These are phyloP conservation scores for Cordyceps cateniannulata DNA, from an alignment of 2,329 filamentous ascomycete genomes.

Conservation along the genomic window DNA sequence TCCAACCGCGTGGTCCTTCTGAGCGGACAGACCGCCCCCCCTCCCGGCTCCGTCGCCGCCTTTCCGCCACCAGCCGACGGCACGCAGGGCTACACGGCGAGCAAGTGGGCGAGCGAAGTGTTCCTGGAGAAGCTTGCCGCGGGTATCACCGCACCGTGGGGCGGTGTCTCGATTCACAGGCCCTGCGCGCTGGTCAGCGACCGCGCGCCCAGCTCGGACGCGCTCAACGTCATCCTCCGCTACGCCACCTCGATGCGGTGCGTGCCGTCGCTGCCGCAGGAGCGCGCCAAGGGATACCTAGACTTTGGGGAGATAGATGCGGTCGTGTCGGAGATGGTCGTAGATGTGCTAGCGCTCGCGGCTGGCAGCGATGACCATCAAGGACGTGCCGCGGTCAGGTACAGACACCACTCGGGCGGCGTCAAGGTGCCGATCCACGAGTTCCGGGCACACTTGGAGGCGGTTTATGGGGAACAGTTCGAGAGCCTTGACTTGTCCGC, in stretches of 20 bases:
- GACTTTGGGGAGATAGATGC: neutral
- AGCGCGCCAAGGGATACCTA: neutral
- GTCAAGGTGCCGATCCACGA: slow-evolving; percentile 13
- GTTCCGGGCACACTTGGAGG: slow-evolving; percentile 15
- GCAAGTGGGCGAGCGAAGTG: slow-evolving; percentile 29
- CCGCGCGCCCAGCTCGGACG: neutral
- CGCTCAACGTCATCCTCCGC: slow-evolving; percentile 14
- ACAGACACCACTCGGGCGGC: slow-evolving; percentile 14
- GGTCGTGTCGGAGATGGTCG: neutral
- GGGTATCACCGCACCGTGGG: neutral
- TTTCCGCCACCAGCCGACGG: slow-evolving; percentile 18
- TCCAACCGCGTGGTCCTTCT: slow-evolving; percentile 10
- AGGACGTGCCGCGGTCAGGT: neutral
- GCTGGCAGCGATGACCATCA: too few relatives aligned
- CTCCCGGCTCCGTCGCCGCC: neutral
- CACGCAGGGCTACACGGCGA: slow-evolving; percentile 26
- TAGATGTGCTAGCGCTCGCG: neutral
- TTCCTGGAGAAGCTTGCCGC: slow-evolving; percentile 20
- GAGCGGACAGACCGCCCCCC: neutral
- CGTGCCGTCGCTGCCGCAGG: slow-evolving; percentile 11
- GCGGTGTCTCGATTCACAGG: neutral
- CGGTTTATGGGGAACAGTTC: slow-evolving; percentile 12
- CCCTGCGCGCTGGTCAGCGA: neutral
- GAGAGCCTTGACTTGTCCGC: slow-evolving; percentile 9
- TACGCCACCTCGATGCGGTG: slow-evolving; percentile 14